Evolutionary conservation across 306 rosid genomes (phyloP).

Genomic region (Cicer judaicum): DNA sequence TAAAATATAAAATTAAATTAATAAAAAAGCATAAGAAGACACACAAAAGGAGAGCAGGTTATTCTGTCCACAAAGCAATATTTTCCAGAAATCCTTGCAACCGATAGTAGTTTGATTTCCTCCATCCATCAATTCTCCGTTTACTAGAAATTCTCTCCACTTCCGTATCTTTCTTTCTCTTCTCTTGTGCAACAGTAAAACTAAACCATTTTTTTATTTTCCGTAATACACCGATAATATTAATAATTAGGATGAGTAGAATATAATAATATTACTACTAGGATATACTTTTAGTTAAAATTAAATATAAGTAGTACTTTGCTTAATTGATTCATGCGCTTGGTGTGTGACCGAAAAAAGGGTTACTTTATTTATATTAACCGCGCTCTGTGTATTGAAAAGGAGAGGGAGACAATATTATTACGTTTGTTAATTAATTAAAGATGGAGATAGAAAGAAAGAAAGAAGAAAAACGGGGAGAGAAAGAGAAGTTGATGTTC

Average conservation of each 20-base stretch:
- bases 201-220: neutral
- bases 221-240: neutral
- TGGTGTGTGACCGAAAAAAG: neutral
- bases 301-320: constrained; percentile 7
- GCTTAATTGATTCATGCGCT: neutral
- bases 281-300: neutral
- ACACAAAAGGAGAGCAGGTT: constrained; percentile 60
- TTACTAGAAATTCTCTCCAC: constrained; percentile 54
- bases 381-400: neutral
- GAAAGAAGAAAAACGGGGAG: neutral
- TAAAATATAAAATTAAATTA: neutral
- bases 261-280: neutral
- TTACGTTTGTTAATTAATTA: too few species aligned
- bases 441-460: neutral
- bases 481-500: constrained; percentile 20
- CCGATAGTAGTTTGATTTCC: constrained; percentile 52
- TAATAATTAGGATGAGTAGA: neutral
- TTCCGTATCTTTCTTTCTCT: constrained; percentile 37
- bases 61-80: constrained; percentile 55
- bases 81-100: constrained; percentile 76
- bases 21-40: constrained; percentile 38
- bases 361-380: constrained; percentile 41
- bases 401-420: too few species aligned
- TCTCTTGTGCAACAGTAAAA: constrained; percentile 1
- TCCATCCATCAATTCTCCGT: constrained; percentile 50